Percentiles rank a stretch among this genome's conserved stretches.
These are phyloP conservation scores for Starmera stellimalicola DNA, from an alignment of 1,139 yeast genomes.

Conservation along the genomic window DNA sequence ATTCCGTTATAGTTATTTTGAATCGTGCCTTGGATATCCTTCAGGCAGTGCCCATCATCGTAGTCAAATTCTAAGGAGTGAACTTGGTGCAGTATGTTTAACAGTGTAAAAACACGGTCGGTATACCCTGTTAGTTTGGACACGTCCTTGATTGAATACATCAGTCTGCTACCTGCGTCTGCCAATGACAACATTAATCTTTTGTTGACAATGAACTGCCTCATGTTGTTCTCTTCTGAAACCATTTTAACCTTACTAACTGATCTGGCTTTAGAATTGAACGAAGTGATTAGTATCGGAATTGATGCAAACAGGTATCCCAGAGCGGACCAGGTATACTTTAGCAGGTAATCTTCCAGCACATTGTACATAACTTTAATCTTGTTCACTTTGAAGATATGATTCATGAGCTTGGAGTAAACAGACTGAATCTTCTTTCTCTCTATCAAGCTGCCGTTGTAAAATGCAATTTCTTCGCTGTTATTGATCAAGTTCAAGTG, in stretches of 20 bases:
- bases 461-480: conserved; percentile 90
- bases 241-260: background rate
- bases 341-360: conserved; percentile 78
- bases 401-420: conserved; percentile 49
- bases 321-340: conserved; percentile 91
- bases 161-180: conserved; percentile 93
- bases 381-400: conserved; percentile 31
- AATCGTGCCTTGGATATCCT: conserved; percentile 69
- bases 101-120: conserved; percentile 68
- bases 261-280: conserved; percentile 24
- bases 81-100: conserved; percentile 71
- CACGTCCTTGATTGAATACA: conserved; percentile 92
- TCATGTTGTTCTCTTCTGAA: conserved; percentile 52
- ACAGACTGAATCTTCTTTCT: conserved; percentile 54
- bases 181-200: conserved; percentile 85
- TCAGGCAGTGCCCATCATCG: conserved; percentile 30
- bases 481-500: conserved; percentile 80
- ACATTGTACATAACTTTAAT: conserved; percentile 53
- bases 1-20: conserved; percentile 75
- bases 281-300: conserved; percentile 55
- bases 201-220: conserved; percentile 84
- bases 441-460: conserved; percentile 83
- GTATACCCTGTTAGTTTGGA: conserved; percentile 88
- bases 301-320: conserved; percentile 86
- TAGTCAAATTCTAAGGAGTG: conserved; percentile 63